Conservation (phyloP, 2,329 filamentous ascomycete genomes). For the Phoma sp. region DNA sequence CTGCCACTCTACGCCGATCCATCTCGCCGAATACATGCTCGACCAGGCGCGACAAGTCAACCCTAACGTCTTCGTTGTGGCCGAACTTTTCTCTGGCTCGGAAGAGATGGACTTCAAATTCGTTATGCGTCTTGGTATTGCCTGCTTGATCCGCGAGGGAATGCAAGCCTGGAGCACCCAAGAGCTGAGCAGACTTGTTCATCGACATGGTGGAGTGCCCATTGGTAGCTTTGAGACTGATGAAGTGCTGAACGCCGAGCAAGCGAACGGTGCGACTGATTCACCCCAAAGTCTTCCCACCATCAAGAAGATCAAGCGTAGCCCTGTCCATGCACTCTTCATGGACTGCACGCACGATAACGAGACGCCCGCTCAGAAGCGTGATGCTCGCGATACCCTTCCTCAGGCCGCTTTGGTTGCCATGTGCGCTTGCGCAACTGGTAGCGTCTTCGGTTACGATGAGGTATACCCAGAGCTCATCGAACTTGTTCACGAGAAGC, state of each 20-base stretch:
- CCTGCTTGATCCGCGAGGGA: conserved; percentile 90
- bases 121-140: conserved; percentile 89
- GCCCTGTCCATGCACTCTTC: conserved; percentile 89
- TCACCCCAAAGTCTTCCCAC: conserved; percentile 60
- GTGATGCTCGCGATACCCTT: conserved; percentile 91
- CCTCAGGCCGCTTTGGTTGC: conserved; percentile 92
- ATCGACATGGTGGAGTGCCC: conserved; percentile 89
- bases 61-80: conserved; percentile 88
- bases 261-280: conserved; percentile 32
- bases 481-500: conserved; percentile 90
- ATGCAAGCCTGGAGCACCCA: conserved; percentile 98
- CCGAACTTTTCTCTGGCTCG: conserved; percentile 93
- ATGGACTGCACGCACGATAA: conserved; percentile 99
- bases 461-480: conserved; percentile 93
- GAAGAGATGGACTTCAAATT: conserved; percentile 97
- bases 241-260: conserved; percentile 73
- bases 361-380: conserved; percentile 92
- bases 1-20: conserved; percentile 93
- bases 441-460: conserved; percentile 97
- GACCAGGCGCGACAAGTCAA: conserved; percentile 90
- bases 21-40: conserved; percentile 92
- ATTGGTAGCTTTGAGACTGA: conserved; percentile 98
- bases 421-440: conserved; percentile 94
- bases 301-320: conserved; percentile 82
- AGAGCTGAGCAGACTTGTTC: conserved; percentile 90